Percentiles rank a stretch among this genome's conserved stretches.
Evolutionary conservation across 139 green algal species (phyloP).

Genomic region (Desmodesmus armatus): DNA sequence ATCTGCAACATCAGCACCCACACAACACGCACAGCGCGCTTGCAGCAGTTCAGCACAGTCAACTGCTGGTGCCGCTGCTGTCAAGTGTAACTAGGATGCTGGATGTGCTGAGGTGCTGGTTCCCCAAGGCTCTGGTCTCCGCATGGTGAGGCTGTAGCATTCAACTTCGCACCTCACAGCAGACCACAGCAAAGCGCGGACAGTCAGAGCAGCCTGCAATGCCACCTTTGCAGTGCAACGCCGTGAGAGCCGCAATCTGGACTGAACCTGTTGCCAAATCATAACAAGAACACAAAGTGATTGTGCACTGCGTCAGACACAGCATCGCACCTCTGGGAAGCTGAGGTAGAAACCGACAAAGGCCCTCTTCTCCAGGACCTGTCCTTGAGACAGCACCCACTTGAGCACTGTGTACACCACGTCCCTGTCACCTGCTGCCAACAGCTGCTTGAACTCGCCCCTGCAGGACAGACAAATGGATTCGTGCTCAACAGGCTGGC

Average conservation of each 20-base stretch:
- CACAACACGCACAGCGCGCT: background rate
- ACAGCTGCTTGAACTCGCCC: slow-evolving; percentile 55
- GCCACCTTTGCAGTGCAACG: too few species aligned
- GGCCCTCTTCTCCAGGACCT: slow-evolving; percentile 67
- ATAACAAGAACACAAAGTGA: too few species aligned
- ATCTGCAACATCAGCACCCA: slow-evolving; percentile 53
- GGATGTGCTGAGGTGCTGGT: background rate
- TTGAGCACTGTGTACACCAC: slow-evolving; percentile 63
- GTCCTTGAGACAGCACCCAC: slow-evolving; percentile 68
- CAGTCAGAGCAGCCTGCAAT: too few species aligned
- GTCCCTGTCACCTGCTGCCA: slow-evolving; percentile 60
- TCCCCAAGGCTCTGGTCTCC: too few species aligned
- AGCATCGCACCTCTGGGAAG: slow-evolving; percentile 74
- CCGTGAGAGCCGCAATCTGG: too few species aligned
- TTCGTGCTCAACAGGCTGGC: too few species aligned
- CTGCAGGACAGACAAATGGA: slow-evolving; percentile 31
- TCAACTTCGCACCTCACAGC: background rate
- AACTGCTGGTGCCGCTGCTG: background rate
- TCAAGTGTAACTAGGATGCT: background rate
- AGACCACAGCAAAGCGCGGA: too few species aligned
- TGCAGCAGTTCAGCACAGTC: slow-evolving; percentile 13
- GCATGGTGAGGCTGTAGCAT: background rate
- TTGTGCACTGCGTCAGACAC: slow-evolving; percentile 7
- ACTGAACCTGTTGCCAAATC: too few species aligned
- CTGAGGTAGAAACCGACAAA: slow-evolving; percentile 73